phyloP scores from a whole-genome alignment of 78 protist genomes.

The Andalucia godoyi region DNA sequence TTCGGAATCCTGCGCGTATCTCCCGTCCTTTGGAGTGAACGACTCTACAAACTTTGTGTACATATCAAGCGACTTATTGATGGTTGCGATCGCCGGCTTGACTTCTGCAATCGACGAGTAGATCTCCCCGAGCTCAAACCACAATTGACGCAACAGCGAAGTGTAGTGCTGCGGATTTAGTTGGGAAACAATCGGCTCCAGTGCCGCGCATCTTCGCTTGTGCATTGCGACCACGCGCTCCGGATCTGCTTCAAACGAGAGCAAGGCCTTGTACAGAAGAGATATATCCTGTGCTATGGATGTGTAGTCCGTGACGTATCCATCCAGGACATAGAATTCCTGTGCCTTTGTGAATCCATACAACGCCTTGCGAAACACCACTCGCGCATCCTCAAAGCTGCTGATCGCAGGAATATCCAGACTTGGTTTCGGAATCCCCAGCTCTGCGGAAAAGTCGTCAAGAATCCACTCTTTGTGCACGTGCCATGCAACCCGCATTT shows the following conservation, averaged over 20 bases:
- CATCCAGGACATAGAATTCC: background rate
- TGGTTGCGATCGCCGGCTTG: too few relatives aligned
- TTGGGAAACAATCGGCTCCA: background rate
- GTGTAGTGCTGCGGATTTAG: background rate
- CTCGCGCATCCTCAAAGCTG: background rate
- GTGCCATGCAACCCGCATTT: too few relatives aligned
- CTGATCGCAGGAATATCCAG: background rate
- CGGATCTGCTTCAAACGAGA: background rate
- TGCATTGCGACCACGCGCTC: background rate
- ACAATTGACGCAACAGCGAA: background rate
- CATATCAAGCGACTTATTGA: too few relatives aligned
- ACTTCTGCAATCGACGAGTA: background rate
- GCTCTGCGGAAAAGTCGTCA: background rate
- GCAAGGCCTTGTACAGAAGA: background rate
- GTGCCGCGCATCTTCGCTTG: background rate
- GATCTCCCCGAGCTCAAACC: conserved; percentile 16
- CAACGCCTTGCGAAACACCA: background rate
- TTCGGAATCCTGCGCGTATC: too few relatives aligned
- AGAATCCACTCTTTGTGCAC: background rate
- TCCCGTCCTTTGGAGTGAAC: too few relatives aligned
- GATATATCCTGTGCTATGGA: conserved; percentile 4
- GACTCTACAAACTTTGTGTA: too few relatives aligned
- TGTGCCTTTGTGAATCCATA: background rate
- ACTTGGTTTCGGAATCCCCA: background rate
- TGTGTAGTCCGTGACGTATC: conserved; percentile 10